Evolutionary conservation across 2,329 filamentous ascomycete genomes (phyloP), one percentile per base, ranked within the genome.

Genomic region (Curvularia sp.): DNA sequence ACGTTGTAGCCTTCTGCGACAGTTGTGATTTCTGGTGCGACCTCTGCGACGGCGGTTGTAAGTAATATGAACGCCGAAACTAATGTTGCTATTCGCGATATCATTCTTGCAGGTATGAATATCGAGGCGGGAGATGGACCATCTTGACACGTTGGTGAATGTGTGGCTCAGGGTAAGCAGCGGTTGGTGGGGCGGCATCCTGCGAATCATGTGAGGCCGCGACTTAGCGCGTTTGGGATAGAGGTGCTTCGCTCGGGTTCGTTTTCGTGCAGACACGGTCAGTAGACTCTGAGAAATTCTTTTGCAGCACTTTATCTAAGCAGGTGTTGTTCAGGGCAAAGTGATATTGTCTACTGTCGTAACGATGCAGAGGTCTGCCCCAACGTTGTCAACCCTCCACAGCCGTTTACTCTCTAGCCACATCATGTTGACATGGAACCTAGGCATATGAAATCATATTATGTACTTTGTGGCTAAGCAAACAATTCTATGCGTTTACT

Each of bases 11-110:
- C 74, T 35, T 72, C 71, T 4, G 64, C 62, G 7, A 75, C 49
- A 8, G 65, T 66, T 15, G 69, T 76, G 8, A 76, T 70, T 22
- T 73, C 72, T 2, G 71, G 72, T n/a, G 70, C 70, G 41, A 66
- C 51, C 9, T 67, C 61, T 4, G 66, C 70, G 15, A 49, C 28
- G 10, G 53, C 44, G 13, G 63, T 42, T 6, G 44, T 26, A 18
- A 62, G 20, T 8, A 54, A 33, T 20, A 53, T 53, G 8, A 53
- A 10, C 12, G 33, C 20, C 42, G 30, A 28, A 5, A 22, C 20
- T 3, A 69, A 41, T 13, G 58, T 13, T 9, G 41, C 42, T 63
- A 56, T 52, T 43, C 61, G 59, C 8, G 58, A 42, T 43, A 64
- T 65, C 66, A 72, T 72, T 42, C 22, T 62, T 49, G 4, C 13